Evolutionary conservation across 352 stramenopile genomes (phyloP), one percentile per base, ranked within the genome.

Genomic region (Aphanomyces stellatus): DNA sequence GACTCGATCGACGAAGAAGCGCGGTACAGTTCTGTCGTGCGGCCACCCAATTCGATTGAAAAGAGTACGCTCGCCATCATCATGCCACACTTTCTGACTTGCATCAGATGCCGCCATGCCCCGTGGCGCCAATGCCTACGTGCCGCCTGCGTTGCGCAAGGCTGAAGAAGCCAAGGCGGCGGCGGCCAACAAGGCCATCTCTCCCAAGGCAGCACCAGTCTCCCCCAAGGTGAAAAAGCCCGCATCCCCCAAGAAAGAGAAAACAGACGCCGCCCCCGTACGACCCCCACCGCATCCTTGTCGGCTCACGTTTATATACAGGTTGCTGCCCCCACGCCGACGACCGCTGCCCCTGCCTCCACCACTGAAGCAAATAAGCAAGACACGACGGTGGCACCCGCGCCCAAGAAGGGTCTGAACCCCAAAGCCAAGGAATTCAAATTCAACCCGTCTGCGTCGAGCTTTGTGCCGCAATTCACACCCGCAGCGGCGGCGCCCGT

Each of bases 1-100:
- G 90, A 97, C 64, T 78, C 87, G 15, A 88, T 96, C 59, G 95
- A 98, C 67, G 96, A 99, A 72, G 96, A 99, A 71, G 91, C 96
- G 57, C 83, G 87, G 13, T 99, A 98, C 76, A 98, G 92, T 56
- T 97, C 95, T 3, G 96, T 99, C 7, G 69, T 91, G 49, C 76
- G 69, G 25, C 28, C 79, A 88, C 51, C 79, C 80, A 65, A 79
- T 15, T 66, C 41, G 2, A 43, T 30, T 22, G 41, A 57, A 53
- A 35, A 63, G 34, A 57, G 55, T 59, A 35, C 34, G 3, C 27
- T 48, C 28, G 53, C 53, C 28, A 13, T 34, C 42, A 46, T 33
- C 27, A 35, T 24, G 22, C n/a, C 42, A 27, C 27, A 17, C 64
- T 19, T n/a, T 72, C 53, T 48, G 56, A 43, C 19, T 31, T 51